These are phyloP conservation scores for Polytrichum commune DNA, from an alignment of 225 moss, liverwort and hornwort species.

Conservation along the genomic window DNA sequence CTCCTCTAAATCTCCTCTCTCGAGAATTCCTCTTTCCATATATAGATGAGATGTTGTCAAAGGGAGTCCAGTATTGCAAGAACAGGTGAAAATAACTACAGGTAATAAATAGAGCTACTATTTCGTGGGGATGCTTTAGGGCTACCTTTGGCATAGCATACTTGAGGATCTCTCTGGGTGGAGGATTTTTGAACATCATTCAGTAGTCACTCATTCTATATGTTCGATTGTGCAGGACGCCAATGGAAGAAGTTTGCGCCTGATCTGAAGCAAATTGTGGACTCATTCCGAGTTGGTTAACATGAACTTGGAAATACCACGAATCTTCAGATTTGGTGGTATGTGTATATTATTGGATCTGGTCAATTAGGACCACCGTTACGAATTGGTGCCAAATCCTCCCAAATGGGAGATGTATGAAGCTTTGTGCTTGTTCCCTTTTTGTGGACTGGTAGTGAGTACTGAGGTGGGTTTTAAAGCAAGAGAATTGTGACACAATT, in stretches of 20 bases:
- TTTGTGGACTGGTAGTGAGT: background rate
- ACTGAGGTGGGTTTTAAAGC: background rate
- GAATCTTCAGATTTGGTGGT: too few relatives aligned
- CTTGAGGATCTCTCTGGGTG: background rate
- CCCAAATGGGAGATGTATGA: background rate
- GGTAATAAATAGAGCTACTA: too few relatives aligned
- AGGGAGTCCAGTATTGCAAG: too few relatives aligned
- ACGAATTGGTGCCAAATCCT: background rate
- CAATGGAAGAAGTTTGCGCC: conserved; percentile 95
- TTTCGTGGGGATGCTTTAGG: too few relatives aligned
- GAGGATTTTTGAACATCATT: background rate
- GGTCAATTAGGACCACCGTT: background rate
- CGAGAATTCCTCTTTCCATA: too few relatives aligned
- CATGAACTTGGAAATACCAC: background rate
- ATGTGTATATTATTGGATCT: background rate
- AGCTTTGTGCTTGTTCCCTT: background rate
- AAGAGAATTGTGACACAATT: background rate
- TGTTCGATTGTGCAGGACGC: conserved; percentile 51
- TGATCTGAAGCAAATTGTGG: conserved; percentile 70
- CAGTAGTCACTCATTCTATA: background rate
- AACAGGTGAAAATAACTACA: too few relatives aligned
- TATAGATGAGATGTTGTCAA: too few relatives aligned
- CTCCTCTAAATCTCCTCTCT: too few relatives aligned
- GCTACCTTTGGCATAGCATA: too few relatives aligned
- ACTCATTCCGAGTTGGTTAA: conserved; percentile 83